These are phyloP conservation scores for Pholiota adiposa DNA, from an alignment of 1,284 basidiomycete species.

Conservation along the genomic window DNA sequence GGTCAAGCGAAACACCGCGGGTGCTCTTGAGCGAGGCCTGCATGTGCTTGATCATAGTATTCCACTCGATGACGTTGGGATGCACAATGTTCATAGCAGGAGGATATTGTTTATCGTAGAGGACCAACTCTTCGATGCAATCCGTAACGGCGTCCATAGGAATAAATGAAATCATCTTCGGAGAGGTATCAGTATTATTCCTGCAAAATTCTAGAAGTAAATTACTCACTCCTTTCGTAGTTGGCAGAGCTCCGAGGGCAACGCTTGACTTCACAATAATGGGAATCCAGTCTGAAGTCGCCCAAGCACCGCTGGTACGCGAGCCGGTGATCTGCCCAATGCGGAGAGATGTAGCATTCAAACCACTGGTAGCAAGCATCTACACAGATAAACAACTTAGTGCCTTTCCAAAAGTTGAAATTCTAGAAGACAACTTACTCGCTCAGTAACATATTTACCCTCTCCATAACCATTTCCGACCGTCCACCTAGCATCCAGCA, in stretches of 20 bases:
- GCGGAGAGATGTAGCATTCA: constrained; percentile 34
- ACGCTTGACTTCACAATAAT: constrained; percentile 37
- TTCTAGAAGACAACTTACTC: constrained; percentile 25
- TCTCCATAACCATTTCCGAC: constrained; percentile 24
- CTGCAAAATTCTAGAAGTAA: background rate
- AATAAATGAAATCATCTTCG: constrained; percentile 11
- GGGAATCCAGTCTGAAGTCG: constrained; percentile 47
- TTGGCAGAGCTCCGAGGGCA: constrained; percentile 31
- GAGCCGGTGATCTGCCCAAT: constrained; percentile 46
- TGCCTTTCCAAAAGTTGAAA: background rate
- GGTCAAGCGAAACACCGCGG: background rate
- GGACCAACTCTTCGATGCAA: constrained; percentile 15
- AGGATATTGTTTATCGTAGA: constrained; percentile 19
- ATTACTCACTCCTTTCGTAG: constrained; percentile 29
- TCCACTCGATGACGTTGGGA: constrained; percentile 30
- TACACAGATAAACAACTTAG: constrained; percentile 3
- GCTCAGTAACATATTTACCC: constrained; percentile 23
- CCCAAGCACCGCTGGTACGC: constrained; percentile 42
- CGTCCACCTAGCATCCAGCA: constrained; percentile 15
- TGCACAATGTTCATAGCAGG: constrained; percentile 24
- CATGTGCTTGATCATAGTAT: background rate
- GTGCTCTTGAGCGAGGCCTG: background rate
- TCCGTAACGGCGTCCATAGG: constrained; percentile 22
- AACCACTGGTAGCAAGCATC: constrained; percentile 30
- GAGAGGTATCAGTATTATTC: background rate